Percentiles rank a stretch among this genome's conserved stretches.
phyloP scores from a whole-genome alignment of 2,329 filamentous ascomycete genomes.

The Chaetomium strumarium region DNA sequence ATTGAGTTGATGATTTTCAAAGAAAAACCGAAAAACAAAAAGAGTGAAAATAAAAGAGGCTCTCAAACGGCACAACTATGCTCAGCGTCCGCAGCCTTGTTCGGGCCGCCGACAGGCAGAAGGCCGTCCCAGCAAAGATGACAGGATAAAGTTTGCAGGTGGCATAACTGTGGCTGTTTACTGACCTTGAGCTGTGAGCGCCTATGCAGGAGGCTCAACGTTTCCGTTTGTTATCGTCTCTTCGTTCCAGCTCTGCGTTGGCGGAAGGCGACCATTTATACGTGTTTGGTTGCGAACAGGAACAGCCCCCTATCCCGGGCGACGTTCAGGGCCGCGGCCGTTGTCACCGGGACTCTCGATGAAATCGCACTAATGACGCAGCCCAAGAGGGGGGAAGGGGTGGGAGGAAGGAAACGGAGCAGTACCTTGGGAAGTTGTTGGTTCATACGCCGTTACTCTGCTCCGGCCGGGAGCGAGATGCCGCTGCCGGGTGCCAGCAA shows the following conservation, averaged over 20 bases:
- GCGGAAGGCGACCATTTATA: constrained; percentile 15
- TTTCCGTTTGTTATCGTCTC: neutral
- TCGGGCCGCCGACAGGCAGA: constrained; percentile 1
- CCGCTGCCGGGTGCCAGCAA: constrained; percentile 26
- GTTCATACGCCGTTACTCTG: constrained; percentile 40
- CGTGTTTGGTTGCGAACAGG: constrained; percentile 21
- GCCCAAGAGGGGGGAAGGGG: constrained; percentile 13
- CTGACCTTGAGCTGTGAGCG: constrained; percentile 18
- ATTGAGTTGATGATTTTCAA: neutral
- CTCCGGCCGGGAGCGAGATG: constrained; percentile 31
- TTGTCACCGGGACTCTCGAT: neutral
- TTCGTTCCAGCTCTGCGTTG: no score
- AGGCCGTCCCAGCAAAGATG: no score
- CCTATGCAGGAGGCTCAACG: constrained; percentile 12
- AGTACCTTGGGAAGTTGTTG: constrained; percentile 41
- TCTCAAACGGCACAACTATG: constrained; percentile 12
- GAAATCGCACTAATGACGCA: neutral
- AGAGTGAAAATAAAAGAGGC: neutral
- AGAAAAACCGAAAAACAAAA: no score
- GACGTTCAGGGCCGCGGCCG: constrained; percentile 4
- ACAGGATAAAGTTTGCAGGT: constrained; percentile 4
- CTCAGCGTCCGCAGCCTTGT: constrained; percentile 13
- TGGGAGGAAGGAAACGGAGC: constrained; percentile 17
- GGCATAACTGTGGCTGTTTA: constrained; percentile 19
- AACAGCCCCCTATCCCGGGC: constrained; percentile 10